Base-by-base conservation (phyloP, 352 stramenopile genomes). In the Globisporangium cylindrosporum region DNA sequence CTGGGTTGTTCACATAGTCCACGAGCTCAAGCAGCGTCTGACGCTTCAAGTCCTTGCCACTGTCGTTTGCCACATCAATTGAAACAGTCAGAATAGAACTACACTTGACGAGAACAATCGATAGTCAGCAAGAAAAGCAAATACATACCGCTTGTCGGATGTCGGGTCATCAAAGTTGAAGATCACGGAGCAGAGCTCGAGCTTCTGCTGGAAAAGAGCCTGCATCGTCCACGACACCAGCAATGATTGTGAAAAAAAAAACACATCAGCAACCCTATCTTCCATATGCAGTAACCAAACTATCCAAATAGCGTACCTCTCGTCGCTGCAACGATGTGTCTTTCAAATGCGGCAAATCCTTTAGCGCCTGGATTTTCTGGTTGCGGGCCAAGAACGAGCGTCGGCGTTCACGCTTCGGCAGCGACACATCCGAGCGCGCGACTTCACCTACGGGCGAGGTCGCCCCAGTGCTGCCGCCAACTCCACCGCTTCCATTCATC, bases 21-120 rank as follows among this genome's bases (percentile, higher is more conserved):
- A 99, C 97, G 6, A 99, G 88, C 77, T 99, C 98, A 43, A 99
- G 83, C 20, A 99, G 81, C 46, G 97, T 99, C 73, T 99, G 97
- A 36, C 97, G 93, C 84, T 99, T 99, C 68, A 99, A 89, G 72
- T 99, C 98, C 75, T 94, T 94, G 56, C 88, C 87, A 64, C 86
- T 94, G 62, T 48, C 24, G 25, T 41, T 57, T 25, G 6, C 1
- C 64, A 69, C 62, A 62, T 14, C 32, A 62, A 9, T 67, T 22
- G 54, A 18, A 24, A 25, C 29, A 53, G 36, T 62, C 38, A 68
- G 27, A 49, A 34, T 25, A 68, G 20, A 49, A 34, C 9, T 41
- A 34, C 27, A 41, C 12, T 46, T 59, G 14, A 59, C 7, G 1
- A 32, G 27, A 60, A 38, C 59, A 4, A 34, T 32, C 46, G 53